phyloP scores from a whole-genome alignment of 192 early-diverging fungal genomes.

The Entomortierella beljakovae region DNA sequence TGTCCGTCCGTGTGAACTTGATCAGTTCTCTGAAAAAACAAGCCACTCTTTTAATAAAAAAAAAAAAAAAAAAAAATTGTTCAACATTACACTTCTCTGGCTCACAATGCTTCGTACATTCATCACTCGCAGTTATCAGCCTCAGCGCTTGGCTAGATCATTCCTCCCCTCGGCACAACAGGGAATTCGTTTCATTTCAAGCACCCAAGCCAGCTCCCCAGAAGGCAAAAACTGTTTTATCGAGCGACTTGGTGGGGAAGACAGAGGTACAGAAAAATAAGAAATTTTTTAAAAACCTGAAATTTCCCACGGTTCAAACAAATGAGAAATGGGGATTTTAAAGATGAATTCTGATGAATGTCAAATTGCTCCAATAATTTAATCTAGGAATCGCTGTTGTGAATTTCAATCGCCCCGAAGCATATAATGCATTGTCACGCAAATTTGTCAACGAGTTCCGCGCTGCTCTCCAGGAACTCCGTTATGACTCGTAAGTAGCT shows the following conservation, averaged over 20 bases:
- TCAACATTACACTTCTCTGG: constrained; percentile 3
- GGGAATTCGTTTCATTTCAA: constrained; percentile 38
- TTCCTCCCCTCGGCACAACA: constrained; percentile 4
- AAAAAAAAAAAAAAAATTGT: no score
- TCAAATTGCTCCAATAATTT: background rate
- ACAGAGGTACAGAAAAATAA: constrained; percentile 23
- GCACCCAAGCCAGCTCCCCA: constrained; percentile 15
- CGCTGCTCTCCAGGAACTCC: constrained; percentile 68
- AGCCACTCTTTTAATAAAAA: no score
- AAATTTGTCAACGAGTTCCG: constrained; percentile 80
- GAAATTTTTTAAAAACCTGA: background rate
- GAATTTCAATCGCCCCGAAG: constrained; percentile 84
- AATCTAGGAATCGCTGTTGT: constrained; percentile 80
- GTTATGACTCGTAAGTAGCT: constrained; percentile 68
- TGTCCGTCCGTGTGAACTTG: no score
- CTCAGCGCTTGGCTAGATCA: constrained; percentile 28
- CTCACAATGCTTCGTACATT: constrained; percentile 48
- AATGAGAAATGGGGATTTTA: background rate
- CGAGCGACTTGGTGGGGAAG: constrained; percentile 50
- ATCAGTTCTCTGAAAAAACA: no score
- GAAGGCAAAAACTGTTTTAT: constrained; percentile 58
- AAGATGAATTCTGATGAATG: no score
- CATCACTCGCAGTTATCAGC: constrained; percentile 40
- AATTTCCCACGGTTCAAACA: constrained; percentile 47
- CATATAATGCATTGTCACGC: constrained; percentile 91